Conservation (phyloP, 768 basidiomycete genomes). For the Trametes cingulata region DNA sequence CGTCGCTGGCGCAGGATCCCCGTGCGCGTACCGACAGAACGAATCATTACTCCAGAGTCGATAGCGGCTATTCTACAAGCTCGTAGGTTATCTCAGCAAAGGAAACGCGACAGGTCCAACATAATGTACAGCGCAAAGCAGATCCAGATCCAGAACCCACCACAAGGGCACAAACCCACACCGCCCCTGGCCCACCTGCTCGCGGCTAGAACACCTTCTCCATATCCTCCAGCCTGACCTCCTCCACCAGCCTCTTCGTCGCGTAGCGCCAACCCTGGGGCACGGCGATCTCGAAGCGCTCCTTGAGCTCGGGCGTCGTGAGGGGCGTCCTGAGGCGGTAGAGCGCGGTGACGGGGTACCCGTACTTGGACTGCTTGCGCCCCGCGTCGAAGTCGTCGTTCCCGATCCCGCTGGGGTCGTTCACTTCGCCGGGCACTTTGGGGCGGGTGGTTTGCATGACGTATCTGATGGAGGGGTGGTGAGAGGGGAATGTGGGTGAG, state of each 20-base stretch:
- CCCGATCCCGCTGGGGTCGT: constrained; percentile 35
- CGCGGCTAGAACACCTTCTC: constrained; percentile 27
- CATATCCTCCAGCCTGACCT: constrained; percentile 27
- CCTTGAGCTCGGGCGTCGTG: constrained; percentile 25
- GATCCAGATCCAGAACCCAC: too few species aligned
- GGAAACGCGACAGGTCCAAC: background rate
- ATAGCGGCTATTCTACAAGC: background rate
- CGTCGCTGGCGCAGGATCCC: too few species aligned
- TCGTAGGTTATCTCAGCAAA: background rate
- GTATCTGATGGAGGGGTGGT: constrained; percentile 19
- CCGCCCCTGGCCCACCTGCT: background rate
- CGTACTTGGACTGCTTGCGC: constrained; percentile 33
- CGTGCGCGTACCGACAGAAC: background rate
- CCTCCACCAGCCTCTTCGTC: constrained; percentile 31
- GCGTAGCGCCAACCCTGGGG: constrained; percentile 32
- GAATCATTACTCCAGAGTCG: too few species aligned
- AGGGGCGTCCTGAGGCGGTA: constrained; percentile 31
- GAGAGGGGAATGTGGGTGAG: background rate
- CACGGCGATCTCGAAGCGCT: constrained; percentile 24
- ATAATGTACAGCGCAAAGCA: background rate
- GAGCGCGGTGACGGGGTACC: constrained; percentile 34
- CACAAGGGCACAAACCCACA: background rate
- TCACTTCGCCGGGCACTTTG: constrained; percentile 36
- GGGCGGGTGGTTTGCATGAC: constrained; percentile 31
- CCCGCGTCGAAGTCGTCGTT: constrained; percentile 40